Evolutionary conservation across 2,329 filamentous ascomycete species (phyloP).

Genomic region (Waltergamsia citrina): DNA sequence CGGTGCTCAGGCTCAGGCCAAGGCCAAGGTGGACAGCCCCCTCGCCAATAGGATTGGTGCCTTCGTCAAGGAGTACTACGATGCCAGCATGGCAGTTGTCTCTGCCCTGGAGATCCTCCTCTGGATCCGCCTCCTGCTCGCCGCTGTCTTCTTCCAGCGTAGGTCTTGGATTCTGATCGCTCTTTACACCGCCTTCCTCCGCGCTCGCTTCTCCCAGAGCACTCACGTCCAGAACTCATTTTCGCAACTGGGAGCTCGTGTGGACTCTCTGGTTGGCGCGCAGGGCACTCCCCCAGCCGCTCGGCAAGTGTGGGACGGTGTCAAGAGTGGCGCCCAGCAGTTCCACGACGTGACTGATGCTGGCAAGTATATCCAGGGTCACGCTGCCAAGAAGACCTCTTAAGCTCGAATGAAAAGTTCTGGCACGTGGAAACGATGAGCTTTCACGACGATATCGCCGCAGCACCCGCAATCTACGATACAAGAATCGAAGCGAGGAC

Average conservation of each 20-base stretch:
- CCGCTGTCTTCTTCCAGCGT: slow-evolving; percentile 79
- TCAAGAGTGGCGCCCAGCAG: slow-evolving; percentile 66
- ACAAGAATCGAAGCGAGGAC: no score
- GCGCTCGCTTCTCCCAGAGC: slow-evolving; percentile 83
- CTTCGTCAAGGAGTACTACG: slow-evolving; percentile 98
- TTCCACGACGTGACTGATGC: slow-evolving; percentile 74
- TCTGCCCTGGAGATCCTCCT: slow-evolving; percentile 79
- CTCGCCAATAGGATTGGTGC: slow-evolving; percentile 75
- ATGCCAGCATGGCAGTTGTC: slow-evolving; percentile 89
- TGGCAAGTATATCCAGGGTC: slow-evolving; percentile 57
- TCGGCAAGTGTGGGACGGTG: slow-evolving; percentile 68
- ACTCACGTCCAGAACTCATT: slow-evolving; percentile 83
- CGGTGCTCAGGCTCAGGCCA: slow-evolving; percentile 48
- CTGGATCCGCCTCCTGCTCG: slow-evolving; percentile 73
- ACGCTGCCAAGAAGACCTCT: slow-evolving; percentile 37
- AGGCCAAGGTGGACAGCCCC: slow-evolving; percentile 39
- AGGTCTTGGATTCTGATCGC: slow-evolving; percentile 81
- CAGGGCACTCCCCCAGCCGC: slow-evolving; percentile 78
- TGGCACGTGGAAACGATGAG: no score
- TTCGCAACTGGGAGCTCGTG: slow-evolving; percentile 58
- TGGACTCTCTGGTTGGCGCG: slow-evolving; percentile 75
- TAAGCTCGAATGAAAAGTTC: no score
- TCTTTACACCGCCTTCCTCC: slow-evolving; percentile 87
- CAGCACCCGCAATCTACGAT: no score
- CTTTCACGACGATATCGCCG: no score